phyloP scores from a whole-genome alignment of 202 grass and related monocot species.

The Setaria italica region DNA sequence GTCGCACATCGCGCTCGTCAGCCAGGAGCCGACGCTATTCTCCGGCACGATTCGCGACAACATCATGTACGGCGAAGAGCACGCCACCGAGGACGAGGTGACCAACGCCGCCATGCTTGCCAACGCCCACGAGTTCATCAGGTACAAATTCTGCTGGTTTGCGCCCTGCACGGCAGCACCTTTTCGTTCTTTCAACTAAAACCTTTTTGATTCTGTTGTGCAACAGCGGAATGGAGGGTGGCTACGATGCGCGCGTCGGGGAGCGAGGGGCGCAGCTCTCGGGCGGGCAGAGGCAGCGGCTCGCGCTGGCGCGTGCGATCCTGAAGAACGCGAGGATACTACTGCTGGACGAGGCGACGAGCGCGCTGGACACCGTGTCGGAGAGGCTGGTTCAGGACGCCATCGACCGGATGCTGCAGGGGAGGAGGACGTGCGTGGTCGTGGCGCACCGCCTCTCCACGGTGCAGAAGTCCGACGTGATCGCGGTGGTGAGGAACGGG shows the following conservation, averaged over 20 bases:
- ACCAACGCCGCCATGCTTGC: slow-evolving; percentile 56
- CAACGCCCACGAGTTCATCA: slow-evolving; percentile 80
- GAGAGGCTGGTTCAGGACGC: slow-evolving; percentile 70
- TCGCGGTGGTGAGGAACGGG: slow-evolving; percentile 61
- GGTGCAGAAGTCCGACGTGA: slow-evolving; percentile 49
- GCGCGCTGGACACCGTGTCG: slow-evolving; percentile 72
- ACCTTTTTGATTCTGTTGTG: background rate
- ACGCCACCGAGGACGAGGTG: slow-evolving; percentile 58
- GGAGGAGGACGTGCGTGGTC: slow-evolving; percentile 63
- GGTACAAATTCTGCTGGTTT: slow-evolving; percentile 11
- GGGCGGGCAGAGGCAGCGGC: slow-evolving; percentile 71
- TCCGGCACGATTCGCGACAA: slow-evolving; percentile 70
- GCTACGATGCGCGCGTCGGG: slow-evolving; percentile 61
- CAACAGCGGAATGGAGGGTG: slow-evolving; percentile 49
- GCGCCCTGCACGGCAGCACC: too few relatives aligned
- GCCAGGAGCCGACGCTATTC: slow-evolving; percentile 77
- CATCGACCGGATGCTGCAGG: slow-evolving; percentile 63
- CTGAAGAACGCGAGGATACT: slow-evolving; percentile 65
- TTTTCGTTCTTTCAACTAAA: background rate
- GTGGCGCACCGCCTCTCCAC: slow-evolving; percentile 67
- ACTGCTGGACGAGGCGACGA: slow-evolving; percentile 95
- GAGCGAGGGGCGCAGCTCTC: slow-evolving; percentile 68
- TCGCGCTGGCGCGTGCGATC: slow-evolving; percentile 65
- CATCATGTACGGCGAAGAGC: slow-evolving; percentile 71
- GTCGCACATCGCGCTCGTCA: slow-evolving; percentile 64